Evolutionary conservation across 352 stramenopile genomes (phyloP).

Genomic region (Phytopythium montanum): DNA sequence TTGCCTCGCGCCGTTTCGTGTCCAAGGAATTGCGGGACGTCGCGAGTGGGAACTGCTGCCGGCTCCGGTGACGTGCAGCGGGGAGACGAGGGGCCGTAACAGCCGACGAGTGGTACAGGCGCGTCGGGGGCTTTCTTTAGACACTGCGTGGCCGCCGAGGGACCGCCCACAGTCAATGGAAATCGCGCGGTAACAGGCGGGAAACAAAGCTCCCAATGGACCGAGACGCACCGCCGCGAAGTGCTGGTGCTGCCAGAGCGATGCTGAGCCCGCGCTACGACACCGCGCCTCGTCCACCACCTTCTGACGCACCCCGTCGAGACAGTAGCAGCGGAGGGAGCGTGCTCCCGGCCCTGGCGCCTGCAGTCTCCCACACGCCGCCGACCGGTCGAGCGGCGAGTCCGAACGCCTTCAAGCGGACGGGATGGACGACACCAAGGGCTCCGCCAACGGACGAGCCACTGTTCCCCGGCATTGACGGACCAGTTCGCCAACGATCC

Average conservation of each 20-base stretch:
- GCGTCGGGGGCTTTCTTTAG: background rate
- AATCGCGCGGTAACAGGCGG: background rate
- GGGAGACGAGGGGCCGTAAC: background rate
- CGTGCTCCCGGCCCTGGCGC: constrained; percentile 33
- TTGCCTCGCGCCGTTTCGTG: too few species aligned
- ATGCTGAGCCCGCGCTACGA: constrained; percentile 29
- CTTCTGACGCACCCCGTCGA: constrained; percentile 1
- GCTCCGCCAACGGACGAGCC: constrained; percentile 5
- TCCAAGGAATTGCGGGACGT: too few species aligned
- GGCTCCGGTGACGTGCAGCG: background rate
- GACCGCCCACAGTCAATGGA: background rate
- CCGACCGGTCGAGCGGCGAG: constrained; percentile 10
- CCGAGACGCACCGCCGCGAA: constrained; percentile 6
- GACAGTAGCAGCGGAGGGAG: constrained; percentile 20
- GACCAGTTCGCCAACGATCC: background rate
- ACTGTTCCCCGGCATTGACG: constrained; percentile 1
- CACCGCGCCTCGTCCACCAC: constrained; percentile 11
- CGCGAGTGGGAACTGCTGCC: too few species aligned
- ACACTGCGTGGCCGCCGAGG: background rate
- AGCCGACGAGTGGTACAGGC: background rate
- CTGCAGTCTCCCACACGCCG: constrained; percentile 6
- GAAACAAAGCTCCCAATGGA: constrained; percentile 3
- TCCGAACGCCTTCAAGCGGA: constrained; percentile 31
- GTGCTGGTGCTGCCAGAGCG: constrained; percentile 11
- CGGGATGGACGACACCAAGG: constrained; percentile 46